Conservation (phyloP, 2,329 filamentous ascomycete genomes). For the Aureobasidium namibiae region DNA sequence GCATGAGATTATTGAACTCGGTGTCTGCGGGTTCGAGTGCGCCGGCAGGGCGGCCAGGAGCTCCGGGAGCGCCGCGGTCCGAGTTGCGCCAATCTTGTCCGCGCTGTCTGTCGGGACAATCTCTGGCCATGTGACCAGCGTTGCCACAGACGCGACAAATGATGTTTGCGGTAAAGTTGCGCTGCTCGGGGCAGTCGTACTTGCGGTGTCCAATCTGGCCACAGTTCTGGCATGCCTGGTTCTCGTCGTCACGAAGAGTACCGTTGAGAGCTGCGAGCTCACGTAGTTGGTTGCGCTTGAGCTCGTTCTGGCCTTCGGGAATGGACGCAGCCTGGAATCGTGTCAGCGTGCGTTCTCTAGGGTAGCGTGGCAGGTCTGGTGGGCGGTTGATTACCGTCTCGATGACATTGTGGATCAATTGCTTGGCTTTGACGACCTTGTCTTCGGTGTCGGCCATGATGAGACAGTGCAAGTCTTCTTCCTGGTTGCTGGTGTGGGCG, state of each 20-base stretch:
- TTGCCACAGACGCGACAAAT: constrained; percentile 98
- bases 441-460: constrained; percentile 99
- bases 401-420: constrained; percentile 96
- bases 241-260: constrained; percentile 97
- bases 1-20: constrained; percentile 98
- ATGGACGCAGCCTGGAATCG: constrained; percentile 79
- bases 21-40: constrained; percentile 68
- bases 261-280: constrained; percentile 97
- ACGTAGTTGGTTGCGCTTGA: constrained; percentile 96
- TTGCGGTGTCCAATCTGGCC: constrained; percentile 98
- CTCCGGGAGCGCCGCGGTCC: constrained; percentile 33
- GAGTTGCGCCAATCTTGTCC: constrained; percentile 89
- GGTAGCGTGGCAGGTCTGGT: background rate
- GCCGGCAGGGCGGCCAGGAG: constrained; percentile 40
- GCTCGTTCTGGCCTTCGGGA: constrained; percentile 95
- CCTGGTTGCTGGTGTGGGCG: constrained; percentile 98
- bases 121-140: constrained; percentile 94
- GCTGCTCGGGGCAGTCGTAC: constrained; percentile 95
- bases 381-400: constrained; percentile 68
- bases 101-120: constrained; percentile 90
- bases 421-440: constrained; percentile 98
- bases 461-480: constrained; percentile 96
- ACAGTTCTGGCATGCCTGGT: constrained; percentile 98
- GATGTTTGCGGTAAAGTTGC: constrained; percentile 98
- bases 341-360: constrained; percentile 22